A percentile compares a stretch with the other conserved stretches of the same genome.
Conservation (phyloP, 495 filamentous ascomycete genomes). For the Hyphodiscus hymeniophilus region DNA sequence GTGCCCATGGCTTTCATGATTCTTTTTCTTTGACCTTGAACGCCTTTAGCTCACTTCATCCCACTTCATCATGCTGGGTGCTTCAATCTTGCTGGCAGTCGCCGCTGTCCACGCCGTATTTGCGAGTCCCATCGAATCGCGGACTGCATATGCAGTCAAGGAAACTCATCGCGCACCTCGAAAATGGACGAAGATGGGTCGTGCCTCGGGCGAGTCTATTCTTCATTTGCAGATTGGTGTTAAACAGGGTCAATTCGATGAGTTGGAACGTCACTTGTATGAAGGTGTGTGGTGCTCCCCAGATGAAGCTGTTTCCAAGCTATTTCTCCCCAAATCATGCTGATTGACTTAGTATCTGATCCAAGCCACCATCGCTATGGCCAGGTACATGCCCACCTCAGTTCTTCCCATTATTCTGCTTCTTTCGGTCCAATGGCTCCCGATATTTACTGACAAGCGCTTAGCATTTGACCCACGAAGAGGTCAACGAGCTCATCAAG, state of each 20-base stretch:
- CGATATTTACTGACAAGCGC: too few relatives aligned
- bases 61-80: too few relatives aligned
- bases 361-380: slow-evolving; percentile 34
- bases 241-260: slow-evolving; percentile 41
- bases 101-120: background rate
- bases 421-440: too few relatives aligned
- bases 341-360: slow-evolving; percentile 24
- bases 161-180: slow-evolving; percentile 41
- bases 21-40: too few relatives aligned
- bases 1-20: too few relatives aligned
- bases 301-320: background rate
- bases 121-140: slow-evolving; percentile 4
- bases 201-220: slow-evolving; percentile 29
- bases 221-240: slow-evolving; percentile 46
- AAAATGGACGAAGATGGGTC: slow-evolving; percentile 36
- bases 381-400: too few relatives aligned
- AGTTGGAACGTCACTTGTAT: slow-evolving; percentile 42
- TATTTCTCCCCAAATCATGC: background rate
- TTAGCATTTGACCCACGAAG: slow-evolving; percentile 36
- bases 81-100: background rate
- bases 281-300: slow-evolving; percentile 25
- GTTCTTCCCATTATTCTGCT: too few relatives aligned
- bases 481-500: slow-evolving; percentile 16
- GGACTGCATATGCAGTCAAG: slow-evolving; percentile 40
- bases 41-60: too few relatives aligned